Evolutionary conservation across 768 basidiomycete species (phyloP), one percentile per base, ranked within the genome.

Genomic region (Serendipita vermifera): DNA sequence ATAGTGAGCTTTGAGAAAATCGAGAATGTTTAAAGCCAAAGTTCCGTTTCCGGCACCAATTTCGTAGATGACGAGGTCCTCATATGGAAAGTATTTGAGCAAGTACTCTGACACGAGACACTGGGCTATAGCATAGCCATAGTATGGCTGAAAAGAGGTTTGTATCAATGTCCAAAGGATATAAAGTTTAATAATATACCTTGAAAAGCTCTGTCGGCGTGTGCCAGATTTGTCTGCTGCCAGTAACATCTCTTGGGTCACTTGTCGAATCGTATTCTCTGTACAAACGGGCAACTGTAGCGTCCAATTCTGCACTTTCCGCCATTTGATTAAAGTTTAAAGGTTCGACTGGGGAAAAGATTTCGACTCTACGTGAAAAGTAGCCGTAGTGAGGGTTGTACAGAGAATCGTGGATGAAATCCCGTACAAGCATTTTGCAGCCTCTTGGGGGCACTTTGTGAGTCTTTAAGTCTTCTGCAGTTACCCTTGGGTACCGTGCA

Each of bases 331-430:
- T 63, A 66, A 97, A 96, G 64, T 90, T 74, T 62, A 94, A 82
- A 20, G 62, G 72, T 66, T 79, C 73, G 14, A 79, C 72, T 1
- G 79, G 73, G 35, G 82, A 81, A 67, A 96, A 89, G 60, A 99
- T 98, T 40, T 81, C 85, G 1, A 87, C 94, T 64, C 91, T 86
- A 63, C 86, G 85, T 29, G 90, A 82, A 67, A 99, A 98, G 71
- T 99, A 99, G 33, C 96, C 96, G 66, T 99, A 98, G 68, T 93
- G 72, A 3, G 91, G 93, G 67, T 99, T 98, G 72, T 99, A 99
- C 33, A 99, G 70, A 5, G 87, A 83, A 66, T 99, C 96, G 65
- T 98, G 91, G 59, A 99, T 91, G 66, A 86, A 99, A 71, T 99
- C 94, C 61, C 96, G 81, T 41, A 84, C 82, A 33, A 98, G 82